Conservation (phyloP, 345 rosid species). For the Cardiospermum halicacabum region DNA sequence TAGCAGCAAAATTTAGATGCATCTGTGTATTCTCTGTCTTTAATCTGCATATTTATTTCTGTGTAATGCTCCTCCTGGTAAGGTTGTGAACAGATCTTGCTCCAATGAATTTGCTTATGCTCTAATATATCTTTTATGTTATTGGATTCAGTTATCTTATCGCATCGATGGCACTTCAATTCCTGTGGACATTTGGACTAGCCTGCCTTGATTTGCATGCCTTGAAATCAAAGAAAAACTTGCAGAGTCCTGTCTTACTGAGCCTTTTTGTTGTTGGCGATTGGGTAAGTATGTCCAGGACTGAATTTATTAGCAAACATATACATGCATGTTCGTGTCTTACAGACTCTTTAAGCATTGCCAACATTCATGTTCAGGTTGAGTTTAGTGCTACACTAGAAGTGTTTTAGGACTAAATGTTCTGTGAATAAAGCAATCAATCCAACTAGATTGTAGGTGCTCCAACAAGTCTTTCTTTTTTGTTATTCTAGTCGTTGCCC, state of each 20-base stretch:
- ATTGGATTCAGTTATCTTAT: constrained; percentile 32
- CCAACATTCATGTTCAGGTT: neutral
- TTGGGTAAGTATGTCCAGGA: constrained; percentile 17
- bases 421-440: neutral
- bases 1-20: neutral
- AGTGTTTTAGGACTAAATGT: neutral
- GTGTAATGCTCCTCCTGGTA: neutral
- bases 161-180: constrained; percentile 42
- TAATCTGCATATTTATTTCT: neutral
- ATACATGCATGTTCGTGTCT: neutral
- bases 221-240: constrained; percentile 32
- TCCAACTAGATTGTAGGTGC: neutral
- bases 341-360: neutral
- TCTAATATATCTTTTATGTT: constrained; percentile 9
- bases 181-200: constrained; percentile 41
- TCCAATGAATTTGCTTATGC: neutral
- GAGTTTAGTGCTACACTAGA: too few relatives aligned
- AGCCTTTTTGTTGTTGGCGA: constrained; percentile 43
- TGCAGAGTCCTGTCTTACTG: constrained; percentile 36
- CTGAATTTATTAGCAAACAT: neutral
- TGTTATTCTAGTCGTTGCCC: neutral
- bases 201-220: constrained; percentile 40
- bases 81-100: neutral
- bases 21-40: neutral
- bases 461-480: neutral